Percentiles rank a stretch among this genome's conserved stretches.
These are phyloP conservation scores for Deakozyma indianensis DNA, from an alignment of 805 yeast species.

Conservation along the genomic window DNA sequence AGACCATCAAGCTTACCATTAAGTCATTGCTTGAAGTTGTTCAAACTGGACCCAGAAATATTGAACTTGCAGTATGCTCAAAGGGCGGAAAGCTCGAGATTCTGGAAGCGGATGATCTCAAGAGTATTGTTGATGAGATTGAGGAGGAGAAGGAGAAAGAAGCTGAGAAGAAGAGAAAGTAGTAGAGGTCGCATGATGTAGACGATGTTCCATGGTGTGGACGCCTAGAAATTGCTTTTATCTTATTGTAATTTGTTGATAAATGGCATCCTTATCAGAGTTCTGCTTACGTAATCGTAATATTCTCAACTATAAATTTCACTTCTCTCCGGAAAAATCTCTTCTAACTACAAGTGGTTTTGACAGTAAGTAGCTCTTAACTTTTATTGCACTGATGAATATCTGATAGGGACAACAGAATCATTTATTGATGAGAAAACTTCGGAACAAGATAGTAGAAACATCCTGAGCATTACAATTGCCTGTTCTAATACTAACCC, in stretches of 20 bases:
- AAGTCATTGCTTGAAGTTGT: conserved; percentile 88
- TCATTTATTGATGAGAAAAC: neutral
- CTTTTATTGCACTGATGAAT: conserved; percentile 1
- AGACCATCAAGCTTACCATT: conserved; percentile 66
- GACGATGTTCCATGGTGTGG: too few species aligned
- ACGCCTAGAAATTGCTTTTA: too few species aligned
- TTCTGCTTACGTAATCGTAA: too few species aligned
- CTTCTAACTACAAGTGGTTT: too few species aligned
- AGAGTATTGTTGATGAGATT: conserved; percentile 59
- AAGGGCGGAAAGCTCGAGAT: conserved; percentile 46
- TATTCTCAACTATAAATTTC: too few species aligned
- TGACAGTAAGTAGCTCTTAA: too few species aligned
- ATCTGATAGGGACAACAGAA: conserved; percentile 1
- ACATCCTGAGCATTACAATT: conserved; percentile 1
- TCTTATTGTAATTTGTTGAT: too few species aligned
- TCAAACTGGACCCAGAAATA: conserved; percentile 94
- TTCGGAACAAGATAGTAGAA: neutral
- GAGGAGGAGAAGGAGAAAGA: conserved; percentile 81
- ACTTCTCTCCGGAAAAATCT: too few species aligned
- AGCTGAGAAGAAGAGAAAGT: conserved; percentile 38
- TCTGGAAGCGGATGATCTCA: conserved; percentile 58
- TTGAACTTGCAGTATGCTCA: conserved; percentile 78
- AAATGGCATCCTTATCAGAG: too few species aligned
- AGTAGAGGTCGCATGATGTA: too few species aligned
- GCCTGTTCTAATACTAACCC: too few species aligned